Base-by-base conservation (phyloP, 2,329 filamentous ascomycete species). In the Sarocladium kiliense region DNA sequence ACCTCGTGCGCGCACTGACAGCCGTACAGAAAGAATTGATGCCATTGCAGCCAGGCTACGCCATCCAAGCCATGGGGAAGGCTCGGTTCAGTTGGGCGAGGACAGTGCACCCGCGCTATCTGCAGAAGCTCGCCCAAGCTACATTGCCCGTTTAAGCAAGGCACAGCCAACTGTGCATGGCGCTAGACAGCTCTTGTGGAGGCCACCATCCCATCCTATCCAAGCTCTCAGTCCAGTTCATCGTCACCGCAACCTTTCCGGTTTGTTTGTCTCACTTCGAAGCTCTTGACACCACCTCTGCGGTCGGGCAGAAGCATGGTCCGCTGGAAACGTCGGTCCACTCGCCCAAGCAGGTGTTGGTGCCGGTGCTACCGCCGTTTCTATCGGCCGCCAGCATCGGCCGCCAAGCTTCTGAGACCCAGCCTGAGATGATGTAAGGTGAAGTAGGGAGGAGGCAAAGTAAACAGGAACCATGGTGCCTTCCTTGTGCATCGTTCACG, bases 151-250 rank as follows among this genome's bases (percentile, higher is more conserved):
- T 19, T 51, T 18, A 18, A 51, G 47, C 47, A 51, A 36, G 47
- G 47, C 47, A 51, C 30, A 10, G 9, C 5, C 47, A 14, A 36
- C 27, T 36, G 19, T 51, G 47, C 47, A 51, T 51, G 47, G 16
- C 47, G 27, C 47, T 51, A 51, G 47, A 23, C 30, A 51, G n/a
- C 27, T 51, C 16, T 51, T 9, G 47, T 51, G 47, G 47, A 51
- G 47, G 26, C 47, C 21, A 16, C 36, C 18, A 39, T 39, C 36
- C 7, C 36, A 45, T 45, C 41, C 41, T 25, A 45, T 45, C 41
- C 18, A 45, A 45, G 41, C 25, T 49, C 18, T 25, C 41, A 44
- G 19, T 44, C 7, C 41, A 23, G 7, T 9, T 44, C 44, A 32
- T 49, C 16, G 47, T 21, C 47, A 51, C 27, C 27, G 27, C 30